Base-by-base conservation (phyloP, 306 rosid species). In the Rosa lucieae region DNA sequence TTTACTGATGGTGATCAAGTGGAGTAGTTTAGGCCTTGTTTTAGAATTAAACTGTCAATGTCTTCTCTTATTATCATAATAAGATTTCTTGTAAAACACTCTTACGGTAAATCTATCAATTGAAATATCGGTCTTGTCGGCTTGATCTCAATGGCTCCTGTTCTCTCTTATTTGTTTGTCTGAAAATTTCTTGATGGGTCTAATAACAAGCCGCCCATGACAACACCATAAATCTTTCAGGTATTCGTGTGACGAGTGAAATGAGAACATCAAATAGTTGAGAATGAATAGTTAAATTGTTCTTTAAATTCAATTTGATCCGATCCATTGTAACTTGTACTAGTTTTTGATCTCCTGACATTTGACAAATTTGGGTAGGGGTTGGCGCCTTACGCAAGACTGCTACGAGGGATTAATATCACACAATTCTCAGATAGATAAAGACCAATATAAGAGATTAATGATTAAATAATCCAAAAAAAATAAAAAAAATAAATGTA, bases 21-120 rank as follows among this genome's bases (percentile, higher is more conserved):
- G 78, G 78, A 75, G 78, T 44, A 23, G 78, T 75, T 75, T 58
- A 43, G 8, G 69, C 14, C 35, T 74, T 74, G 23, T 74, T 58
- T 23, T 21, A 23, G 42, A 3, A 42, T 18, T 10, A 23, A 42
- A 1, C 66, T 43, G 55, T 15, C 26, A 21, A 47, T 42, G 29
- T 55, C 67, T 40, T 43, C 35, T 10, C 9, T 21, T 42, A 37
- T 5, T 21, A 13, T 6, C 40, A 7, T 21, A 37, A 74, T 42
- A 23, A n/a, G 10, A 32, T 42, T 55, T 40, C 55, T 74, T 74
- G 26, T 32, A 3, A 35, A 8, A 51, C 17, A 17, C 15, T 72
- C 63, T 3, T 35, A 37, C 47, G 5, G 70, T n/a, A n/a, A n/a
- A n/a, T n/a, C n/a, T n/a, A 23, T 35, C 18, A 13, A 37, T 12